Conservation (phyloP, 805 yeast genomes). For the Wickerhamomyces strasburgensis region DNA sequence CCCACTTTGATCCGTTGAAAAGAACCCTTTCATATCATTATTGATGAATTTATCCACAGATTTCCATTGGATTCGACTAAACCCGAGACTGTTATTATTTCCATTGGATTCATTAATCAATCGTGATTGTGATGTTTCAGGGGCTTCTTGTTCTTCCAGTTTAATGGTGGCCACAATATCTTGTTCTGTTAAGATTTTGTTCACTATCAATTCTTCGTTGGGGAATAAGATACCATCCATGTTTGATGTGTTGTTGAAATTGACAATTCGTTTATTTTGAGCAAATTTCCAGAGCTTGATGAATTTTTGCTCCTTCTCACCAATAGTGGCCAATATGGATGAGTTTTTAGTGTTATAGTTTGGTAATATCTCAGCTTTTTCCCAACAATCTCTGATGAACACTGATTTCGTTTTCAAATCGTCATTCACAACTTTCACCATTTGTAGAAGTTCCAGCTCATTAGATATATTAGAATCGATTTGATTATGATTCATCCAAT, state of each 20-base stretch:
- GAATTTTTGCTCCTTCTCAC: constrained; percentile 14
- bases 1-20: constrained; percentile 6
- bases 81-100: background rate
- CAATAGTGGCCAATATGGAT: constrained; percentile 2
- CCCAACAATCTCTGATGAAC: constrained; percentile 13
- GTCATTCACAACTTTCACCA: constrained; percentile 4
- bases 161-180: constrained; percentile 26
- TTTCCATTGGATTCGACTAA: constrained; percentile 5
- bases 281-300: constrained; percentile 9
- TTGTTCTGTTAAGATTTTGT: constrained; percentile 29
- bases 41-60: constrained; percentile 9
- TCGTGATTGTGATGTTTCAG: background rate
- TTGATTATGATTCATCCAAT: constrained; percentile 7
- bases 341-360: constrained; percentile 1
- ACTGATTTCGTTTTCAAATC: constrained; percentile 3
- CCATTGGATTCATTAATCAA: too few relatives aligned
- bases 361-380: constrained; percentile 1
- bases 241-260: constrained; percentile 7
- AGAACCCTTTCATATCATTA: constrained; percentile 12
- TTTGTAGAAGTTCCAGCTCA: constrained; percentile 1
- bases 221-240: constrained; percentile 33
- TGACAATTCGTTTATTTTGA: constrained; percentile 7
- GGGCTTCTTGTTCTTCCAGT: constrained; percentile 4
- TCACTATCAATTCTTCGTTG: constrained; percentile 29
- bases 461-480: background rate